Percentiles rank a stretch among this genome's conserved stretches.
phyloP scores from a whole-genome alignment of 2,329 filamentous ascomycete genomes.

The Aspergillus fructus region DNA sequence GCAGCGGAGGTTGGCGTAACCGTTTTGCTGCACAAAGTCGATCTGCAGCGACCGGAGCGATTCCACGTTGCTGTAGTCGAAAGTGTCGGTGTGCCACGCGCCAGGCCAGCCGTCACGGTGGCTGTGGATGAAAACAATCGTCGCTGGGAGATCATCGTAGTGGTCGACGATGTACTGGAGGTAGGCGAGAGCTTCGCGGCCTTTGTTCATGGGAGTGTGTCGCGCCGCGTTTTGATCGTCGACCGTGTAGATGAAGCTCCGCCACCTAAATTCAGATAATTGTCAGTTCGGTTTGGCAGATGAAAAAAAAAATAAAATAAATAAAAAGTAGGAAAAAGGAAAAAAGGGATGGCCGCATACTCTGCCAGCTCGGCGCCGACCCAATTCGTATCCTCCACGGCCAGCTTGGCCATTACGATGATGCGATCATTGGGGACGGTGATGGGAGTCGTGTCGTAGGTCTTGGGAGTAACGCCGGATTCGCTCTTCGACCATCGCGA shows the following conservation, averaged over 20 bases:
- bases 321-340: neutral
- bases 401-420: slow-evolving; percentile 45
- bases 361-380: slow-evolving; percentile 43
- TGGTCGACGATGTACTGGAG: slow-evolving; percentile 48
- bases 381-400: slow-evolving; percentile 48
- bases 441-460: slow-evolving; percentile 29
- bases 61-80: slow-evolving; percentile 54
- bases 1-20: slow-evolving; percentile 62
- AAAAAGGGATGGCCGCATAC: slow-evolving; percentile 21
- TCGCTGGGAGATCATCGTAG: slow-evolving; percentile 50
- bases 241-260: slow-evolving; percentile 46
- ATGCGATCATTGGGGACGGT: slow-evolving; percentile 38
- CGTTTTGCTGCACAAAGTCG: slow-evolving; percentile 50
- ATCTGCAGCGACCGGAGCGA: slow-evolving; percentile 51
- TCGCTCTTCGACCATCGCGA: slow-evolving; percentile 11
- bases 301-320: neutral
- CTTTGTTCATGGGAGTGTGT: slow-evolving; percentile 43
- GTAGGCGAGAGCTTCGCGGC: slow-evolving; percentile 47
- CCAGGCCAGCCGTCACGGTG: slow-evolving; percentile 48
- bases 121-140: slow-evolving; percentile 56
- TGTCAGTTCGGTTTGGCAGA: neutral
- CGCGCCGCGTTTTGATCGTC: slow-evolving; percentile 33
- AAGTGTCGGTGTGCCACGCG: slow-evolving; percentile 60
- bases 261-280: slow-evolving; percentile 35
- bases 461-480: slow-evolving; percentile 10